Percentiles rank a stretch among this genome's conserved stretches.
phyloP scores from a whole-genome alignment of 345 rosid genomes.

The Lenwebbia sp. region DNA sequence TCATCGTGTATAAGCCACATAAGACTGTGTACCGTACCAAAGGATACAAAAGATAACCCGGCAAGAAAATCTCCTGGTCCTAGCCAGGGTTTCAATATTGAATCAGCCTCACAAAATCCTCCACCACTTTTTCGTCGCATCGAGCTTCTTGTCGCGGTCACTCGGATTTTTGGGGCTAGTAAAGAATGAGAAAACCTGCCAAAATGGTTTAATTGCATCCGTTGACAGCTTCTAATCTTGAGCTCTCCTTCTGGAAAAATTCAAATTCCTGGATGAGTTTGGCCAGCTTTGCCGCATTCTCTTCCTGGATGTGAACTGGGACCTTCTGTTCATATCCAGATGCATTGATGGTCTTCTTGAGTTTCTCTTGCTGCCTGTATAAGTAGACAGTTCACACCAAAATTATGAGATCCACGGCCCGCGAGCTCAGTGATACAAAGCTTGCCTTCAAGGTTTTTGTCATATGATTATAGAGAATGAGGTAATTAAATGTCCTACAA shows the following conservation, averaged over 20 bases:
- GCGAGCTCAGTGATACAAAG: background rate
- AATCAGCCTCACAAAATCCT: background rate
- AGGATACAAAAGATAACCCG: background rate
- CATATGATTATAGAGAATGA: background rate
- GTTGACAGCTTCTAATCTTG: slow-evolving; percentile 32
- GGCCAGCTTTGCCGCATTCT: slow-evolving; percentile 40
- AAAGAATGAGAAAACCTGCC: background rate
- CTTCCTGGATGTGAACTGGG: slow-evolving; percentile 51
- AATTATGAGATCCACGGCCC: background rate
- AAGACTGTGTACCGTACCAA: background rate
- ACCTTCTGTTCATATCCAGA: slow-evolving; percentile 70
- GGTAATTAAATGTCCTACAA: background rate
- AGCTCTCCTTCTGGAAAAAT: slow-evolving; percentile 46
- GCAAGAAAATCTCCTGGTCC: background rate
- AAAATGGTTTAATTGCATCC: background rate
- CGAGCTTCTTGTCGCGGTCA: background rate
- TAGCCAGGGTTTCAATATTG: background rate
- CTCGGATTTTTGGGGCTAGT: background rate
- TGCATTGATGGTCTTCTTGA: slow-evolving; percentile 53
- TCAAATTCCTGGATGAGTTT: slow-evolving; percentile 58
- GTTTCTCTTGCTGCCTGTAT: slow-evolving; percentile 68
- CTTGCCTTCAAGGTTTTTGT: background rate
- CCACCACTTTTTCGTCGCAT: background rate
- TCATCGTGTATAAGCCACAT: background rate
- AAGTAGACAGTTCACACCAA: background rate